Evolutionary conservation across 2,329 filamentous ascomycete species (phyloP), one percentile per base, ranked within the genome.

Genomic region (Colletotrichum kahawae): DNA sequence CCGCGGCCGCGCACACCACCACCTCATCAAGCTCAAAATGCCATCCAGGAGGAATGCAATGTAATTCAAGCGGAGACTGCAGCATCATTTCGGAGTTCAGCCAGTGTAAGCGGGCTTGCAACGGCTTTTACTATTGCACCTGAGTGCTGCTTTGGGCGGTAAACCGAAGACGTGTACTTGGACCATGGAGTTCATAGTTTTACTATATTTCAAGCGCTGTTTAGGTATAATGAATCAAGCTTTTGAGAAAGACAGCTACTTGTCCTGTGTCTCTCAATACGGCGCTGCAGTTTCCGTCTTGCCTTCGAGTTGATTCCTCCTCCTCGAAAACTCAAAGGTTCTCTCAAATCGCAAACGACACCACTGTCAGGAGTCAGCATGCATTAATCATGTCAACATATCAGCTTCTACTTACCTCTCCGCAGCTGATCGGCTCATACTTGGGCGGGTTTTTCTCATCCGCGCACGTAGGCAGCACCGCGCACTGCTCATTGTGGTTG

Each of bases 401-500:
- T 16, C n/a, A 29, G 5, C 4, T 8, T 13, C 62, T 14, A 72
- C 78, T 56, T 29, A 81, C 68, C 76, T 89, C 85, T 18, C 88
- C 87, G 76, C 87, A 89, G 9, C 86, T 89, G 27, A 90, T 88
- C 8, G 88, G 88, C 68, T 87, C 85, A 71, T 89, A 90, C 76
- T 87, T 87, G 0, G 87, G 80, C 4, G 87, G 88, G 56, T 89
- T 86, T 1, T 81, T 80, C 60, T 86, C 83, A 18, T 86, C 85
- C 16, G 84, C 81, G 75, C 88, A 90, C 7, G 85, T 87, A 0
- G 86, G 85, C 21, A 90, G 82, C 9, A 90, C 87, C 9, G 84
- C 83, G 71, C 87, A 87, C 21, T 87, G 85, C 34, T 87, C 87
- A 68, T 91, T 88, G 64, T 88, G 88, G 77, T 90, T 89, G 71